Conservation (phyloP, 768 basidiomycete species). For the Dictyophora rubrovolvata region DNA sequence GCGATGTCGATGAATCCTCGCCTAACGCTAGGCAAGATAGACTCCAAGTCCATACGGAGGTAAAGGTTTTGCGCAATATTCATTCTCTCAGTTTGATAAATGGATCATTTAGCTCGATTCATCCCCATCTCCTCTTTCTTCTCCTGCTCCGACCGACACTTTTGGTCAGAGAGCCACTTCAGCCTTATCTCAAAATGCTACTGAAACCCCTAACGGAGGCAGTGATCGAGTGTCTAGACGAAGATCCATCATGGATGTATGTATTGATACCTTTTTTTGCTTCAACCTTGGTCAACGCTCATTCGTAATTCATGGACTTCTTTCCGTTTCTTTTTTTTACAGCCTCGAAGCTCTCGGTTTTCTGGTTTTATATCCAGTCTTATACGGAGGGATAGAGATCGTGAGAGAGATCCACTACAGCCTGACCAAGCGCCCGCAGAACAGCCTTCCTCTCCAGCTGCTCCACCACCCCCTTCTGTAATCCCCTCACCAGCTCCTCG, state of each 20-base stretch:
- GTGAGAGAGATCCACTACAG: constrained; percentile 18
- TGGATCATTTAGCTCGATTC: background rate
- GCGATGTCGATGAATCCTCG: background rate
- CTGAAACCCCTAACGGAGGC: background rate
- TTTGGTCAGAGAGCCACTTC: background rate
- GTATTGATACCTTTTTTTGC: constrained; percentile 13
- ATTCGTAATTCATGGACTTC: constrained; percentile 4
- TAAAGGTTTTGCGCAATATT: background rate
- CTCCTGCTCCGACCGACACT: background rate
- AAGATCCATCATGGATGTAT: constrained; percentile 52
- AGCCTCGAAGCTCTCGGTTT: constrained; percentile 56
- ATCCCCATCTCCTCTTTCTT: background rate
- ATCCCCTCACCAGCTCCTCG: constrained; percentile 19
- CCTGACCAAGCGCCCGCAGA: constrained; percentile 30
- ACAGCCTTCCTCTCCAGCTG: constrained; percentile 42
- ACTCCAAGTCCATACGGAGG: background rate
- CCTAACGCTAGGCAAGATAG: background rate
- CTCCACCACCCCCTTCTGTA: constrained; percentile 11
- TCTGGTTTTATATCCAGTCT: constrained; percentile 80
- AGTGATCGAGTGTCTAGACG: constrained; percentile 23
- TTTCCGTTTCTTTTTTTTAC: constrained; percentile 12
- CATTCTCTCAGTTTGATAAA: background rate
- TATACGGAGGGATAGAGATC: constrained; percentile 46
- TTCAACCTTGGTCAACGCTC: background rate
- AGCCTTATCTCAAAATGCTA: background rate